Evolutionary conservation across 2,329 filamentous ascomycete species (phyloP), one percentile per base, ranked within the genome.

Genomic region (Stemphylium vesicarium): DNA sequence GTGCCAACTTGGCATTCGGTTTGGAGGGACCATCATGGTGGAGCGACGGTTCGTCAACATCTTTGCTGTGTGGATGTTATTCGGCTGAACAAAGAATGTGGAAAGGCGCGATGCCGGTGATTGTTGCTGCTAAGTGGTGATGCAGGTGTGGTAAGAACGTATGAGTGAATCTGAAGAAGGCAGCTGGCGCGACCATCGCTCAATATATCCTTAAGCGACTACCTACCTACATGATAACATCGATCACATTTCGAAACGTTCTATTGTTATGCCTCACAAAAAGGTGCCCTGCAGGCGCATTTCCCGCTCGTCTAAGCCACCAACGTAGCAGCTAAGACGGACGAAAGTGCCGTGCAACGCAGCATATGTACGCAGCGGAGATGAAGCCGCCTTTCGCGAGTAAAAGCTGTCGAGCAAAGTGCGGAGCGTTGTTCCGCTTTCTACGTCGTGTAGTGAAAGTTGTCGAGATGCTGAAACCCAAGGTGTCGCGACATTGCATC

Each of bases 11-110:
- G 68, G 61, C 53, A 63, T 62, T 33, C 65, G 65, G 41, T 51
- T 62, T 10, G 62, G 60, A 18, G 69, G 62, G n/a, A 69, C 59
- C 55, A 70, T 69, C 71, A 74, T 70, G 22, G 68, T 74, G 12
- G 70, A 73, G 55, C 69, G 70, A 50, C 70, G 70, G 58, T 74
- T 74, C 53, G 71, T 74, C 57, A 74, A 64, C 69, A 74, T 72
- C 18, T 44, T 68, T 35, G 31, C 31, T 20, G 16, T 33, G 16
- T 33, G 16, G 22, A 24, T 46, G 33, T 31, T 32, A 11, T 42
- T 16, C 20, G 22, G 33, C 13, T 26, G 15, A 31, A 20, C 31
- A n/a, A 37, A 7, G 22, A 11, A 13, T 16, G n/a, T 35, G 18
- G 26, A 20, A 20, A 2, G 3, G 29, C 33, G 2, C 9, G 39